Percentiles rank a stretch among this genome's conserved stretches.
These are phyloP conservation scores for Suillus brevipes DNA, from an alignment of 768 basidiomycete genomes.

Conservation along the genomic window DNA sequence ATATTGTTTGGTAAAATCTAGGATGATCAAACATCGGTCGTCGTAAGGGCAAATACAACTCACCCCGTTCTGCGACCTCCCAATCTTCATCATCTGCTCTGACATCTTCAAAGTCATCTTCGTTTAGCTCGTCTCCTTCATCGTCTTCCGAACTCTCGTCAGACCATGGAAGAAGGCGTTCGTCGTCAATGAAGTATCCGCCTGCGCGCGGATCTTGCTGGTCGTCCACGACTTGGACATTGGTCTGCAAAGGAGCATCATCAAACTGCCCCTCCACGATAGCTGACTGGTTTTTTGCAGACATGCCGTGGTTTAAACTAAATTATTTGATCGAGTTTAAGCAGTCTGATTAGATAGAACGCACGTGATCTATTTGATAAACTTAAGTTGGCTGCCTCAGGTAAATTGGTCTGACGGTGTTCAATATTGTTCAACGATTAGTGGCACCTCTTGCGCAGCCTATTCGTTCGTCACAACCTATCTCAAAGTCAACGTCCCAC, in stretches of 20 bases:
- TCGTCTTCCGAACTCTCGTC: conserved; percentile 26
- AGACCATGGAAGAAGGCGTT: conserved; percentile 32
- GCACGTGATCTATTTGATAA: neutral
- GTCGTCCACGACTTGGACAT: conserved; percentile 30
- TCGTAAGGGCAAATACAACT: conserved; percentile 17
- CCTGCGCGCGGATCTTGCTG: conserved; percentile 23
- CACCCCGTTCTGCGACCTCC: conserved; percentile 84
- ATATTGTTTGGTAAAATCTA: conserved; percentile 99
- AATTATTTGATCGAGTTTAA: neutral
- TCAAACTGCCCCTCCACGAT: conserved; percentile 61
- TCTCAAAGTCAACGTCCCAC: neutral
- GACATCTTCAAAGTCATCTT: conserved; percentile 54
- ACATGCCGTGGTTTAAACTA: conserved; percentile 16
- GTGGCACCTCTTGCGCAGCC: neutral
- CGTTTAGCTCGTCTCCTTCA: conserved; percentile 35
- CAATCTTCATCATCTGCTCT: conserved; percentile 86
- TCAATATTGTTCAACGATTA: neutral
- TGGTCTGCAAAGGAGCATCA: conserved; percentile 38
- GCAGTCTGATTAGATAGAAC: neutral
- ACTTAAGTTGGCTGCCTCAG: too few relatives aligned
- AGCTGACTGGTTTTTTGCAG: conserved; percentile 19
- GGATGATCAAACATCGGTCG: conserved; percentile 1
- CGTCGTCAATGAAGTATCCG: conserved; percentile 48
- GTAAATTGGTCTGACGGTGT: neutral
- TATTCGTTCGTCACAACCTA: conserved; percentile 9